Base-by-base conservation (phyloP, 2,329 filamentous ascomycete genomes). In the Xylariaceae sp. region DNA sequence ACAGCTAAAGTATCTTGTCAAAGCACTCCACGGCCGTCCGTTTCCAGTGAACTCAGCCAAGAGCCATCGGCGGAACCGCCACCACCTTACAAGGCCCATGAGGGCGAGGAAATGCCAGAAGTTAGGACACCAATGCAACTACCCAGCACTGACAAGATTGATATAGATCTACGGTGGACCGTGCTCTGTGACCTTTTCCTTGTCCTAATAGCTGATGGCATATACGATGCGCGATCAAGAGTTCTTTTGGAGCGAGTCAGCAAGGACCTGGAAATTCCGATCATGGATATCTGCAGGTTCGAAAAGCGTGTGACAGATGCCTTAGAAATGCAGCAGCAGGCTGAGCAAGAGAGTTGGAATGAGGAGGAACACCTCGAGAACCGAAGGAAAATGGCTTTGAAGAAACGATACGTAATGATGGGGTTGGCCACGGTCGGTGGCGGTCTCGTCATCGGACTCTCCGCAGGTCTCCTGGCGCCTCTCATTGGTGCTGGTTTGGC, bases 221-320 rank as follows among this genome's bases (percentile, higher is more conserved):
- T 88, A 9, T 99, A 99, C 69, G 94, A 99, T 69, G 77, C 92
- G 11, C 86, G 94, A 31, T 97, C 94, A 4, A 83, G 94, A 60
- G 80, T 86, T 41, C 76, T 99, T 31, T 75, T 99, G 4, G 92
- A 97, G 71, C 79, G 83, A 53, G 90, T 97, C 1, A 94, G 87
- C 37, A 79, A 83, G 50, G 86, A 87, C 57, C 80, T 99, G 63
- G 84, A 88, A 42, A 86, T 99, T 6, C 80, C 86, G 9, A 95
- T 89, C 90, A 77, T 95, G 51, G 94, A 99, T 62, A 95, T 97
- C 55, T 95, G 91, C 71, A 85, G 90, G 40, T 99, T 99, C 66
- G 94, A 99, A 73, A 97, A 96, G 74, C 87, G 91, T 51, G 90
- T 99, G 4, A 96, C 94, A 6, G 94, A 99, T 71, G 91, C 94